Evolutionary conservation across 352 stramenopile genomes (phyloP).

Genomic region (Peronospora destructor): DNA sequence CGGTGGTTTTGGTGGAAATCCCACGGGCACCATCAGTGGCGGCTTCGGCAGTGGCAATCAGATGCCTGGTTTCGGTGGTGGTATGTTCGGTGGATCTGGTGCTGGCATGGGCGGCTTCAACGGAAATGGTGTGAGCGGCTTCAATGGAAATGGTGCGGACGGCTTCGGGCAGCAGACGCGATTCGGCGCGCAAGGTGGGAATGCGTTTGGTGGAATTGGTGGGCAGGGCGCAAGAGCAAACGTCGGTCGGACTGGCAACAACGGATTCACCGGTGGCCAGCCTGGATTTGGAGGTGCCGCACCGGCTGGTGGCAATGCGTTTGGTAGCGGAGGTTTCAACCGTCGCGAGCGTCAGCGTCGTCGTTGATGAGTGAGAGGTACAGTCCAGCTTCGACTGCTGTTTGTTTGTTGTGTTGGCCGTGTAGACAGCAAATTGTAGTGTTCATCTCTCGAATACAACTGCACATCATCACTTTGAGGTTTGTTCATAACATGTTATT

Average conservation of each 20-base stretch:
- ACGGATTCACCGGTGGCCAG: slow-evolving; percentile 5
- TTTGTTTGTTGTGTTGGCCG: not conserved
- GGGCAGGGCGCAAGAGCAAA: slow-evolving; percentile 8
- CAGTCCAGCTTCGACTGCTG: not conserved
- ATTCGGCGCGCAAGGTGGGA: slow-evolving; percentile 11
- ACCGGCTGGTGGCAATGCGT: slow-evolving; percentile 2
- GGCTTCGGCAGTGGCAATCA: slow-evolving; percentile 10
- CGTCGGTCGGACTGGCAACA: slow-evolving; percentile 11
- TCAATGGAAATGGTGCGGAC: slow-evolving; percentile 5
- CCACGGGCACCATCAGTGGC: not conserved
- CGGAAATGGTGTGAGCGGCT: slow-evolving; percentile 8
- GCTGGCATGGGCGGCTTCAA: slow-evolving; percentile 1
- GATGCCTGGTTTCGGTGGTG: slow-evolving; percentile 11
- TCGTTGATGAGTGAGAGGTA: slow-evolving; percentile 2
- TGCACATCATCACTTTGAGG: not conserved
- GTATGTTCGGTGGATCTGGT: slow-evolving; percentile 5
- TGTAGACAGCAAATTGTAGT: not conserved
- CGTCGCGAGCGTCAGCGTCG: slow-evolving; percentile 10
- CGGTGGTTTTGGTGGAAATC: slow-evolving; percentile 4
- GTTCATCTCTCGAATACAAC: not conserved
- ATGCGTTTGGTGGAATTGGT: slow-evolving; percentile 5
- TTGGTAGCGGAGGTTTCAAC: slow-evolving; percentile 12
- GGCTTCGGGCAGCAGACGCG: slow-evolving; percentile 11
- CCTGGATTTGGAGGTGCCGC: slow-evolving; percentile 6
- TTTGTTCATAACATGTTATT: not conserved